Evolutionary conservation across 2,329 filamentous ascomycete species (phyloP), one percentile per base, ranked within the genome.

Genomic region (Emmonsiellopsis sp.): DNA sequence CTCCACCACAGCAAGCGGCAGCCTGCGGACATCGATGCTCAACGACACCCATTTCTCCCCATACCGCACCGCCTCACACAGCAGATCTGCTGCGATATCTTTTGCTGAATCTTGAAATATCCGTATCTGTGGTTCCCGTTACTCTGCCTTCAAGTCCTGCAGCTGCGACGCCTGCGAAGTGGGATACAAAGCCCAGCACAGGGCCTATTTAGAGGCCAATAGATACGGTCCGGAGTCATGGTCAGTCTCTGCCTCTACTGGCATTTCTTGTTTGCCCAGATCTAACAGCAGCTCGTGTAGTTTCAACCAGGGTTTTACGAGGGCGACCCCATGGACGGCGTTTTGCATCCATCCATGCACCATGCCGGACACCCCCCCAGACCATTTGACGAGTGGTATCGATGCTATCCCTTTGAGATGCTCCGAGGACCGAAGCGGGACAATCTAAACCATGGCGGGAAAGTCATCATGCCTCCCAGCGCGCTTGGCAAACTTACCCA

Each of bases 381-480:
- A 63, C 88, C 91, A 56, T 98, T 98, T 75, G 92, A 98, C 71
- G 93, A 98, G 72, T 97, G 95, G 76, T 97, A 96, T 74, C 86
- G 93, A 64, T 96, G 91, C 77, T 98, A 97, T 66, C 93, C 93
- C 43, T 81, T 96, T 63, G 84, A 86, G 63, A 97, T 98, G 91
- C 83, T 95, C 57, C 89, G 91, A 10, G 91, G 92, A 2, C 83
- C 88, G 39, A 91, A 96, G 64, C 82, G 93, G 60, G 86, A 88
- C 51, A 86, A 91, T 61, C 84, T 95, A 57, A 97, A 97, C 76
- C 91, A 93, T 67, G 93, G 93, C 61, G 94, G 92, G 71, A 98
- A 98, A 77, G 92, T 98, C 63, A 88, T 98, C 67, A 84, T 98
- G 58, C 93, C 93, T n/a, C 87, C 93, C 0, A 95, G 90, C 37